Evolutionary conservation across 2,329 filamentous ascomycete species (phyloP), one percentile per base, ranked within the genome.

Genomic region (Mariannaea sp.): DNA sequence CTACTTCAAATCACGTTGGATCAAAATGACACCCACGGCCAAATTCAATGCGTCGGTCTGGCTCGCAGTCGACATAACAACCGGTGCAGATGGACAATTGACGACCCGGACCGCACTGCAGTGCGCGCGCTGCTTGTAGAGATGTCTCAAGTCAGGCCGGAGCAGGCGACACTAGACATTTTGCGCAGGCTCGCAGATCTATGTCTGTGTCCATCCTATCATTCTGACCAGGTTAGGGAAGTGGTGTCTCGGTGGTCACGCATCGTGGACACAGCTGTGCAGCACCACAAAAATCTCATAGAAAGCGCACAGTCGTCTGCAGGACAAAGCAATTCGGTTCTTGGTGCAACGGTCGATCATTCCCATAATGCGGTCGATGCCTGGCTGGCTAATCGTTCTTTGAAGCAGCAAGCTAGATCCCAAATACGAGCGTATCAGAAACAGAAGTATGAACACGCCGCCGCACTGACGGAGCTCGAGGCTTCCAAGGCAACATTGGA

Each of bases 81-180:
- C 10, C 41, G 41, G 12, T 44, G 41, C 41, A 20, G 41, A n/a
- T 44, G 41, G 41, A 44, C 41, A 32, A 33, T 44, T 13, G 41
- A 33, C 22, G 27, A 44, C 10, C 41, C 41, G 16, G 16, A 44
- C 20, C 27, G 27, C 12, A 17, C 41, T 4, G 24, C 32, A 16
- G n/a, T 44, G 8, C 41, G 41, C 13, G 12, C 41, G 7, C 19
- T 33, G 30, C 41, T 44, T 27, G 13, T 27, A 7, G 16, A 33
- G 22, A 33, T 44, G 41, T 44, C 41, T 17, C 32, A 44, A 20
- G 33, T 19, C 27, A 20, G 33, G 41, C 41, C 41, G 6, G 17
- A 22, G 19, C 17, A 22, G 8, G 24, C 24, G 7, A 44, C 27
- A 32, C n/a, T 17, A 7, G 41, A 33, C 1, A 44, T 17, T 8